These are phyloP conservation scores for Trichosporon faecale DNA, from an alignment of 1,284 basidiomycete genomes.

Conservation along the genomic window DNA sequence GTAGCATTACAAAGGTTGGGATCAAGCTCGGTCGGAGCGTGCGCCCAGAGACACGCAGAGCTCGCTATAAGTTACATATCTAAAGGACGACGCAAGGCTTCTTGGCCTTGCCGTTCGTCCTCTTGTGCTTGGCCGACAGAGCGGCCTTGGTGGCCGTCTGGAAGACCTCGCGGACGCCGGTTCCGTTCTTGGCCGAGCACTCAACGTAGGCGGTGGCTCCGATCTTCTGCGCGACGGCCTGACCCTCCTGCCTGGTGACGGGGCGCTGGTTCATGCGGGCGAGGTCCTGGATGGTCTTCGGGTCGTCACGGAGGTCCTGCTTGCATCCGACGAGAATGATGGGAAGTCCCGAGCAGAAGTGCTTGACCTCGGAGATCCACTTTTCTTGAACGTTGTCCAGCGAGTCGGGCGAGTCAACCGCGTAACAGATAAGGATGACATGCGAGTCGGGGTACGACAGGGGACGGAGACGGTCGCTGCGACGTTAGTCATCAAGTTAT, in stretches of 20 bases:
- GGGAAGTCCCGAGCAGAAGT: slow-evolving; percentile 83
- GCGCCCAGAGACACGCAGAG: slow-evolving; percentile 3
- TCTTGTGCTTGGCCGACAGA: slow-evolving; percentile 58
- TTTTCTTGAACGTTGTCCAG: slow-evolving; percentile 95
- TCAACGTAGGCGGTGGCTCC: slow-evolving; percentile 84
- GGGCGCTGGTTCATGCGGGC: slow-evolving; percentile 76
- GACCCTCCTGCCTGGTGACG: slow-evolving; percentile 69
- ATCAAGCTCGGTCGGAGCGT: neutral
- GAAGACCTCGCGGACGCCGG: slow-evolving; percentile 89
- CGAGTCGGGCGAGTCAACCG: slow-evolving; percentile 86
- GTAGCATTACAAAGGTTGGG: slow-evolving; percentile 28
- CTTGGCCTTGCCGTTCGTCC: slow-evolving; percentile 28
- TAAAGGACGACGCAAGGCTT: slow-evolving; percentile 59
- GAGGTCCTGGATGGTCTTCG: slow-evolving; percentile 73
- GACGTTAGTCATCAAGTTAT: slow-evolving; percentile 39
- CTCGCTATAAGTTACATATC: slow-evolving; percentile 24
- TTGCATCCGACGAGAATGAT: slow-evolving; percentile 91
- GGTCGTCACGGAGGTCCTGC: slow-evolving; percentile 78
- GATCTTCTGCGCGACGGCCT: slow-evolving; percentile 84
- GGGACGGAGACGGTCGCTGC: slow-evolving; percentile 75
- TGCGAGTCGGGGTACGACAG: slow-evolving; percentile 88
- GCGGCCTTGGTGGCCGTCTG: slow-evolving; percentile 82
- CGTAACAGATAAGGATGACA: slow-evolving; percentile 91
- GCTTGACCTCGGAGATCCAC: slow-evolving; percentile 93
- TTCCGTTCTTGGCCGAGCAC: slow-evolving; percentile 83